Percentiles rank a stretch among this genome's conserved stretches.
phyloP scores from a whole-genome alignment of 306 rosid genomes.

The Quercus suber region DNA sequence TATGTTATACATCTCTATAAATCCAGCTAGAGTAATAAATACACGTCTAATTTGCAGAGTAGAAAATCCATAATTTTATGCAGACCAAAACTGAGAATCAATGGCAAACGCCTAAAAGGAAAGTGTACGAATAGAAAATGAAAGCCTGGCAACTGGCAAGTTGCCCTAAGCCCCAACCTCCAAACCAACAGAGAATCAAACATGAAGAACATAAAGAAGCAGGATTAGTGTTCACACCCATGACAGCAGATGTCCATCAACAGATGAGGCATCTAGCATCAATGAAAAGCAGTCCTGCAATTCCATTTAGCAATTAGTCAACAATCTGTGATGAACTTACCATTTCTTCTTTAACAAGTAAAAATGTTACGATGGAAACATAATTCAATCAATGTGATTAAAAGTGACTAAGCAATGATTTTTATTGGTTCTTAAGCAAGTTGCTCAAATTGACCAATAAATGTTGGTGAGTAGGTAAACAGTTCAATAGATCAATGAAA shows the following conservation, averaged over 20 bases:
- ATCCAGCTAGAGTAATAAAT: background rate
- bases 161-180: background rate
- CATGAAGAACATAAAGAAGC: background rate
- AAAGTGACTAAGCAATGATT: constrained; percentile 6
- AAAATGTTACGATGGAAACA: background rate
- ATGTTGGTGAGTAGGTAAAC: background rate
- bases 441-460: background rate
- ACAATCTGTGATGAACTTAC: constrained; percentile 8
- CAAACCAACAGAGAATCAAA: background rate
- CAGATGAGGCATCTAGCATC: constrained; percentile 61
- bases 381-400: background rate
- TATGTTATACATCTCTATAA: background rate
- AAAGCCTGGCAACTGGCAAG: background rate
- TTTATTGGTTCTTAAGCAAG: background rate
- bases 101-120: background rate
- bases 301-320: constrained; percentile 10
- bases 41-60: background rate
- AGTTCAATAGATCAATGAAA: background rate
- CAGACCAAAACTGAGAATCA: background rate
- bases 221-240: constrained; percentile 56
- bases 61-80: background rate
- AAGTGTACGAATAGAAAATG: background rate
- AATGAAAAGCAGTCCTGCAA: constrained; percentile 71
- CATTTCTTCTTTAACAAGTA: background rate
- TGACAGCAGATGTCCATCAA: constrained; percentile 86